Conservation (phyloP, 768 basidiomycete genomes). For the Peribolospora kevripleyi region DNA sequence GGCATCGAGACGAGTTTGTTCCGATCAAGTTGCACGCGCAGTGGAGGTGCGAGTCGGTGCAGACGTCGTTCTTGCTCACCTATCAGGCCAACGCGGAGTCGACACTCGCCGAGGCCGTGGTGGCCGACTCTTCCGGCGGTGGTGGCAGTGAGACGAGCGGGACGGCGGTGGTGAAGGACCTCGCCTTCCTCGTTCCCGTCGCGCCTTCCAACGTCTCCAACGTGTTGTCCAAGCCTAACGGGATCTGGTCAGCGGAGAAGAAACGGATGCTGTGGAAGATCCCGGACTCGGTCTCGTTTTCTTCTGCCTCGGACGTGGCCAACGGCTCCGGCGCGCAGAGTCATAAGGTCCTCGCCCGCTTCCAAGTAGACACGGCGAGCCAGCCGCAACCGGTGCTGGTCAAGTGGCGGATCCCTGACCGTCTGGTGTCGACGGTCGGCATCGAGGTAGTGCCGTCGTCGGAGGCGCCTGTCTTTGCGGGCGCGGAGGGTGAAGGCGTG, state of each 20-base stretch:
- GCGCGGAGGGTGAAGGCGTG: too few species aligned
- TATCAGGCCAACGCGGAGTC: constrained; percentile 15
- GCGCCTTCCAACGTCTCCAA: constrained; percentile 12
- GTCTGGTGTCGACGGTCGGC: constrained; percentile 17
- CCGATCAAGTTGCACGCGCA: constrained; percentile 20
- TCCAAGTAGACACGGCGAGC: constrained; percentile 13
- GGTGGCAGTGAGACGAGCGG: neutral
- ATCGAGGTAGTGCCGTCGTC: constrained; percentile 15
- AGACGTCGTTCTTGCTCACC: constrained; percentile 20
- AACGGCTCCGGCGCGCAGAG: neutral
- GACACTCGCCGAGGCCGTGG: constrained; percentile 1
- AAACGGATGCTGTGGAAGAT: constrained; percentile 18
- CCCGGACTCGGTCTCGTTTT: constrained; percentile 4
- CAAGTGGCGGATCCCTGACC: constrained; percentile 17
- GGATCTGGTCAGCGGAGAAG: constrained; percentile 16
- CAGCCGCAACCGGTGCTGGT: constrained; percentile 16
- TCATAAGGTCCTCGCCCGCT: constrained; percentile 21
- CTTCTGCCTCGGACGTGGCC: neutral
- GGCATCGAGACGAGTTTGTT: constrained; percentile 11
- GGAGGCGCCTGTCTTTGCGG: too few species aligned
- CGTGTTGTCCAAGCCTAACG: constrained; percentile 24
- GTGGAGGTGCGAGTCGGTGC: constrained; percentile 20
- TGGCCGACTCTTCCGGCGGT: constrained; percentile 10
- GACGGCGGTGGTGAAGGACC: constrained; percentile 10
- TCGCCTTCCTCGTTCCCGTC: constrained; percentile 18